phyloP scores from a whole-genome alignment of 208 protist genomes.

The Trypanosoma mega region DNA sequence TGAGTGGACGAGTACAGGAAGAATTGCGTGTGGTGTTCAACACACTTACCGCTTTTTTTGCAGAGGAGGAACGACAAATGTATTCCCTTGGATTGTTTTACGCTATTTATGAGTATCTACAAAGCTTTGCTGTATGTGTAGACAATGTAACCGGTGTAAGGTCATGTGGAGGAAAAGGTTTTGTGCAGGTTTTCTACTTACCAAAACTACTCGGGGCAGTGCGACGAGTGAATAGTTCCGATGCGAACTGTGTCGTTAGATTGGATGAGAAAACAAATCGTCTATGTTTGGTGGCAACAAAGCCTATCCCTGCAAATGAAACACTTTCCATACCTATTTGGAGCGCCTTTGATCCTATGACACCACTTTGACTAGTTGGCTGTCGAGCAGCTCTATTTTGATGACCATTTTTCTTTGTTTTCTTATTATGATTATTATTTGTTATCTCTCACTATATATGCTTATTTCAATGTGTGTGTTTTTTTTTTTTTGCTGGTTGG shows the following conservation, averaged over 20 bases:
- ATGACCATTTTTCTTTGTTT: no score
- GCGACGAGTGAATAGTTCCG: not conserved
- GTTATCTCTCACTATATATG: no score
- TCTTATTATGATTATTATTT: no score
- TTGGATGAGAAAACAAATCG: not conserved
- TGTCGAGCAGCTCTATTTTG: no score
- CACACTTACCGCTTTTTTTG: conserved; percentile 43
- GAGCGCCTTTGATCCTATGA: no score
- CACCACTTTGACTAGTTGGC: no score
- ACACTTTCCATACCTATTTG: conserved; percentile 11
- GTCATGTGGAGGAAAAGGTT: not conserved
- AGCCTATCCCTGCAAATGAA: conserved; percentile 9
- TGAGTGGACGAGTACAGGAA: conserved; percentile 11
- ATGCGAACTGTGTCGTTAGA: conserved; percentile 13
- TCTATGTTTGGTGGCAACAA: conserved; percentile 5
- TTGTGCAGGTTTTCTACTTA: conserved; percentile 16
- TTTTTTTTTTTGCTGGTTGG: no score
- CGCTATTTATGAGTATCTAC: conserved; percentile 58
- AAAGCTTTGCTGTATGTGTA: conserved; percentile 23
- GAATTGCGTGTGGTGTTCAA: conserved; percentile 43
- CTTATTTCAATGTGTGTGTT: no score
- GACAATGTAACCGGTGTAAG: not conserved
- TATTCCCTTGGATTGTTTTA: conserved; percentile 52
- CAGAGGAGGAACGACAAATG: conserved; percentile 43
- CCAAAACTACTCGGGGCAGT: conserved; percentile 22